These are phyloP conservation scores for Wickerhamomyces pijperi DNA, from an alignment of 805 yeast species.

Conservation along the genomic window DNA sequence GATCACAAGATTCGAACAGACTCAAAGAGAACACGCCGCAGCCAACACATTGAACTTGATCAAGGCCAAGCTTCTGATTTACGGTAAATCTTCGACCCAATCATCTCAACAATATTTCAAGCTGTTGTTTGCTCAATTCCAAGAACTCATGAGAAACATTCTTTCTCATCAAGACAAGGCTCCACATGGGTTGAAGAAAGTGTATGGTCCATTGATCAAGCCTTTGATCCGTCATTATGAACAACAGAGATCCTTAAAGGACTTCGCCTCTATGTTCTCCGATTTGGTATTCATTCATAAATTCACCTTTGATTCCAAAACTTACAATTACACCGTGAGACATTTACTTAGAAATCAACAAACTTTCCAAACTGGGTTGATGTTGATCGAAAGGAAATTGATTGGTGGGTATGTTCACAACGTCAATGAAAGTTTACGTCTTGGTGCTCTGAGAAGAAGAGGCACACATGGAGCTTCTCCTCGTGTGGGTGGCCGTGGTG, in stretches of 20 bases:
- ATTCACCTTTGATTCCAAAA: slow-evolving; percentile 20
- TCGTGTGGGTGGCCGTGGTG: neutral
- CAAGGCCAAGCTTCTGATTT: slow-evolving; percentile 21
- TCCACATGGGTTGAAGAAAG: slow-evolving; percentile 14
- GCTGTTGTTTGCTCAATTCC: slow-evolving; percentile 14
- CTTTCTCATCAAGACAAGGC: slow-evolving; percentile 10
- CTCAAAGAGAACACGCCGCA: slow-evolving; percentile 17
- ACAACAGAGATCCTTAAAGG: slow-evolving; percentile 1
- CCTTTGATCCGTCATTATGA: slow-evolving; percentile 4
- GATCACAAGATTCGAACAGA: slow-evolving; percentile 20
- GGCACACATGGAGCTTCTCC: neutral
- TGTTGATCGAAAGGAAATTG: slow-evolving; percentile 20
- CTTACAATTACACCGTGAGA: slow-evolving; percentile 21
- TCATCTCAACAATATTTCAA: slow-evolving; percentile 22
- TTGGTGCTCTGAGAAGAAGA: slow-evolving; percentile 11
- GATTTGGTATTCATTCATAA: slow-evolving; percentile 16
- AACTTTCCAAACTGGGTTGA: slow-evolving; percentile 21
- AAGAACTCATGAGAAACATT: slow-evolving; percentile 9
- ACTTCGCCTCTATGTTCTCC: slow-evolving; percentile 7
- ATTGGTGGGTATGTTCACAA: slow-evolving; percentile 25
- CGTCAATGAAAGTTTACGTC: neutral
- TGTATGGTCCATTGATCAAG: slow-evolving; percentile 12
- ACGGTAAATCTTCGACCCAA: slow-evolving; percentile 20
- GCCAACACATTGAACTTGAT: slow-evolving; percentile 16
- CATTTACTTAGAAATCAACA: slow-evolving; percentile 16